These are phyloP conservation scores for Iberis pinnata DNA, from an alignment of 345 rosid genomes.

Conservation along the genomic window DNA sequence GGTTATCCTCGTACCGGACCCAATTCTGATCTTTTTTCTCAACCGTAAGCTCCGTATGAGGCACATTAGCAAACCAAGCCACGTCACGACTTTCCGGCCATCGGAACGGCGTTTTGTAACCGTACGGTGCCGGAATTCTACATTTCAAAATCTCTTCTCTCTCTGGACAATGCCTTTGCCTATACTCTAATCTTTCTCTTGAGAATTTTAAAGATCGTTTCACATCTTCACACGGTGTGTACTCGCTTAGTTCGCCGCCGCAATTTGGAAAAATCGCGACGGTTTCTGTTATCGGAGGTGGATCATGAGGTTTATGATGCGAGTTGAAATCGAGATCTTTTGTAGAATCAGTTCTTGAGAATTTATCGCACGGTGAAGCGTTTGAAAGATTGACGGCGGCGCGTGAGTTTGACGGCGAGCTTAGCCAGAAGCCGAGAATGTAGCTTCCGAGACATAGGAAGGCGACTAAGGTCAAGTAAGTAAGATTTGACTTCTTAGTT, in stretches of 20 bases:
- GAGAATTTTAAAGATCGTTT: conserved; percentile 52
- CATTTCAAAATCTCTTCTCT: conserved; percentile 46
- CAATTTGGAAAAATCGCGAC: conserved; percentile 51
- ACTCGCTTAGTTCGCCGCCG: conserved; percentile 37
- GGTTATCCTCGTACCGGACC: conserved; percentile 58
- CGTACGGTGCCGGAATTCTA: conserved; percentile 70
- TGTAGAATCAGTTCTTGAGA: background rate
- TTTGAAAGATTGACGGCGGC: conserved; percentile 12
- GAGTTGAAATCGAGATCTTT: conserved; percentile 55
- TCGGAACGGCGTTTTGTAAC: conserved; percentile 61
- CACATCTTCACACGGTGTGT: conserved; percentile 75
- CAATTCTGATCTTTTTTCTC: conserved; percentile 93
- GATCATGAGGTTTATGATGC: conserved; percentile 50
- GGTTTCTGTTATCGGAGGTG: conserved; percentile 35
- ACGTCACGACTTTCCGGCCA: conserved; percentile 88
- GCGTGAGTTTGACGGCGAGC: conserved; percentile 26
- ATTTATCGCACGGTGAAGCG: conserved; percentile 7
- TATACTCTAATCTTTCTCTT: conserved; percentile 46
- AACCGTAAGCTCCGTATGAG: conserved; percentile 73
- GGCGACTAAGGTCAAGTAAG: conserved; percentile 31
- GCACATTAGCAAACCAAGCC: conserved; percentile 88
- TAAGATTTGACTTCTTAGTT: conserved; percentile 43
- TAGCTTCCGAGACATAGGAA: conserved; percentile 51
- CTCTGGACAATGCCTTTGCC: conserved; percentile 64
- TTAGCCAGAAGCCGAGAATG: conserved; percentile 47